A percentile compares a stretch with the other conserved stretches of the same genome.
These are phyloP conservation scores for Remersonia thermophila DNA, from an alignment of 2,329 filamentous ascomycete genomes.

Conservation along the genomic window DNA sequence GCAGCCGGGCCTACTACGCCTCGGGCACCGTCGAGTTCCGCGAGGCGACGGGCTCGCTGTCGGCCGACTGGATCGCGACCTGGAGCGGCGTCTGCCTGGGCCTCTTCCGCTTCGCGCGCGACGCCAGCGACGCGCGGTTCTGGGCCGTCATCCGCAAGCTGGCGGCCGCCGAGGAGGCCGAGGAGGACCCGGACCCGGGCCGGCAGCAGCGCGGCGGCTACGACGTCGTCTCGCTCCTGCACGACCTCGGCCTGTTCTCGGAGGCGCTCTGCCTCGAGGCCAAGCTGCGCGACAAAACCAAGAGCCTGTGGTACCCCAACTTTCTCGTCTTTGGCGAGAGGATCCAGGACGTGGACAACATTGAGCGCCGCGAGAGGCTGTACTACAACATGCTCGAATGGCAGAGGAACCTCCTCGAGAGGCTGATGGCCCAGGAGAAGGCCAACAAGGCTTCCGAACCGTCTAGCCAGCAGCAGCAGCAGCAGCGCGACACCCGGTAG, in stretches of 20 bases:
- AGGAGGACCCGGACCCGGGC: neutral
- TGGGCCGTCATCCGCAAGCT: slow-evolving; percentile 3
- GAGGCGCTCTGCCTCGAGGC: slow-evolving; percentile 6
- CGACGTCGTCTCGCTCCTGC: slow-evolving; percentile 8
- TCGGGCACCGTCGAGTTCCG: slow-evolving; percentile 25
- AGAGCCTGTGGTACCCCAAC: slow-evolving; percentile 7
- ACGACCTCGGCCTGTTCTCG: slow-evolving; percentile 4
- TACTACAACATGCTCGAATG: no score
- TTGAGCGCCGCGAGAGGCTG: no score
- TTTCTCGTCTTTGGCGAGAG: neutral
- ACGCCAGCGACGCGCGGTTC: slow-evolving; percentile 2
- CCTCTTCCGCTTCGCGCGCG: slow-evolving; percentile 14
- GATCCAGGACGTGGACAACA: no score
- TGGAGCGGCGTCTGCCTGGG: slow-evolving; percentile 26
- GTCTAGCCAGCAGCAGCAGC: no score
- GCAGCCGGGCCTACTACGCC: neutral
- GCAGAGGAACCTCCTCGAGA: no score
- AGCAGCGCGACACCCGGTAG: no score
- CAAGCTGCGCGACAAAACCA: neutral
- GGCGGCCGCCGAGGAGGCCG: slow-evolving; percentile 5
- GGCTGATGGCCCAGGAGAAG: no score
- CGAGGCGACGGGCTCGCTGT: slow-evolving; percentile 23
- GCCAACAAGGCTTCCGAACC: no score
- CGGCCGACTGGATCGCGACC: slow-evolving; percentile 22
- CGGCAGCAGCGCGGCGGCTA: neutral